Percentiles rank a stretch among this genome's conserved stretches.
phyloP scores from a whole-genome alignment of 2,329 filamentous ascomycete genomes.

The Colletotrichum musae region DNA sequence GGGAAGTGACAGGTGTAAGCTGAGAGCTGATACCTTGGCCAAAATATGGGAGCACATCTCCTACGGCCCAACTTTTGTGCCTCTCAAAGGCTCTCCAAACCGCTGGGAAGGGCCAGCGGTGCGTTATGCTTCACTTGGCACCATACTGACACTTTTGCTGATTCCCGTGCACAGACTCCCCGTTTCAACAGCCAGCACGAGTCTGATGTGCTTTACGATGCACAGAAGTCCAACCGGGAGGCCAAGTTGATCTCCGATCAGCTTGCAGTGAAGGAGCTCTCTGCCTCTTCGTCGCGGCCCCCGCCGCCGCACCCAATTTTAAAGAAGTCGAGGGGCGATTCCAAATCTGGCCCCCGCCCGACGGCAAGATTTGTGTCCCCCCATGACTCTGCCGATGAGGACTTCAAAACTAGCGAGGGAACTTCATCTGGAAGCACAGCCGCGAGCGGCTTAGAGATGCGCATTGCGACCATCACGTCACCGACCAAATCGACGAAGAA shows the following conservation, averaged over 20 bases:
- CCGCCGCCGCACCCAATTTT: slow-evolving; percentile 70
- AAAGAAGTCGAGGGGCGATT: slow-evolving; percentile 71
- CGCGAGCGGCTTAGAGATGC: slow-evolving; percentile 50
- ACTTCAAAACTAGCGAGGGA: slow-evolving; percentile 50
- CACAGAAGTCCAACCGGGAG: slow-evolving; percentile 34
- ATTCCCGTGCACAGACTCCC: slow-evolving; percentile 39
- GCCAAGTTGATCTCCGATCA: slow-evolving; percentile 41
- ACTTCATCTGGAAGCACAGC: slow-evolving; percentile 59
- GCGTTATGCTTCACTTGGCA: slow-evolving; percentile 39
- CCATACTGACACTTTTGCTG: slow-evolving; percentile 21
- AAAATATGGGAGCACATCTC: slow-evolving; percentile 72
- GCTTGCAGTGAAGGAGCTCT: slow-evolving; percentile 45
- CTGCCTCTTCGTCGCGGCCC: slow-evolving; percentile 61
- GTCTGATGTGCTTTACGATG: slow-evolving; percentile 33
- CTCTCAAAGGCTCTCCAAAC: slow-evolving; percentile 67
- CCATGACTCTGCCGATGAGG: slow-evolving; percentile 62
- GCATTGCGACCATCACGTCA: slow-evolving; percentile 44
- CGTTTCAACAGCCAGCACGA: slow-evolving; percentile 40
- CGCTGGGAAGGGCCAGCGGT: slow-evolving; percentile 68
- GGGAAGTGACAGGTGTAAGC: slow-evolving; percentile 68
- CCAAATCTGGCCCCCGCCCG: slow-evolving; percentile 67
- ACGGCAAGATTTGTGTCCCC: slow-evolving; percentile 74
- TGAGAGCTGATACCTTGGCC: slow-evolving; percentile 69
- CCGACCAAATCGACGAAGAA: slow-evolving; percentile 47
- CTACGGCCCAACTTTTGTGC: slow-evolving; percentile 69